Evolutionary conservation across 352 stramenopile genomes (phyloP).

Genomic region (Globisporangium mamillatum): DNA sequence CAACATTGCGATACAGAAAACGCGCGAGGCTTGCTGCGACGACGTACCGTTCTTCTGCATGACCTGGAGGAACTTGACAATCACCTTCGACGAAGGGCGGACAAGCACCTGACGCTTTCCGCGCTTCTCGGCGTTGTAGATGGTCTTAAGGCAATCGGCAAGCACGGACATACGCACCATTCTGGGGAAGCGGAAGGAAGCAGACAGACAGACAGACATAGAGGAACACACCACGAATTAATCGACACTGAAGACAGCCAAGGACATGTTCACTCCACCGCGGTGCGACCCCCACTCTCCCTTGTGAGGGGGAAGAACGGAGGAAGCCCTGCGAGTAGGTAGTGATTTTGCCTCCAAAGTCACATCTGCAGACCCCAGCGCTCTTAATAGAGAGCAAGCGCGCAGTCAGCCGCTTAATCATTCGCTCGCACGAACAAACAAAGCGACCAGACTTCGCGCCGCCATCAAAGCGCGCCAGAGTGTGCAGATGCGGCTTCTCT

Average conservation of each 20-base stretch:
- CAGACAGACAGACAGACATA: constrained; percentile 19
- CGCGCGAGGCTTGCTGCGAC: neutral
- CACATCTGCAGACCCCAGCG: constrained; percentile 33
- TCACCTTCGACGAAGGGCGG: constrained; percentile 98
- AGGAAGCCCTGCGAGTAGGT: constrained; percentile 21
- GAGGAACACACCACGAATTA: constrained; percentile 32
- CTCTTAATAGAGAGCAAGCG: neutral
- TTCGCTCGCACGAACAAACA: constrained; percentile 2
- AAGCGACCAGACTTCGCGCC: neutral
- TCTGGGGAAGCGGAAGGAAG: constrained; percentile 27
- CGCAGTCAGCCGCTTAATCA: constrained; percentile 1
- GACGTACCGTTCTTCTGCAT: constrained; percentile 99
- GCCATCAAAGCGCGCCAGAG: neutral
- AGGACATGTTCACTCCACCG: constrained; percentile 46
- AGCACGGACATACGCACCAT: constrained; percentile 99
- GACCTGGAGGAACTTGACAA: constrained; percentile 99
- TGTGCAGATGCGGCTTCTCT: constrained; percentile 22
- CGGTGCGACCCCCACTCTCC: constrained; percentile 5
- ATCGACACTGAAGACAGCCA: constrained; percentile 46
- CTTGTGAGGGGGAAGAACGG: constrained; percentile 15
- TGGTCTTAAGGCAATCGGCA: constrained; percentile 99
- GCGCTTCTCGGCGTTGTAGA: constrained; percentile 99
- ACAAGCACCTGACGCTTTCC: constrained; percentile 99
- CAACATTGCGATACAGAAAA: neutral
- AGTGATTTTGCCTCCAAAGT: constrained; percentile 64